Evolutionary conservation across 2,329 filamentous ascomycete species (phyloP).

Genomic region (Arthrinium phaeospermum): DNA sequence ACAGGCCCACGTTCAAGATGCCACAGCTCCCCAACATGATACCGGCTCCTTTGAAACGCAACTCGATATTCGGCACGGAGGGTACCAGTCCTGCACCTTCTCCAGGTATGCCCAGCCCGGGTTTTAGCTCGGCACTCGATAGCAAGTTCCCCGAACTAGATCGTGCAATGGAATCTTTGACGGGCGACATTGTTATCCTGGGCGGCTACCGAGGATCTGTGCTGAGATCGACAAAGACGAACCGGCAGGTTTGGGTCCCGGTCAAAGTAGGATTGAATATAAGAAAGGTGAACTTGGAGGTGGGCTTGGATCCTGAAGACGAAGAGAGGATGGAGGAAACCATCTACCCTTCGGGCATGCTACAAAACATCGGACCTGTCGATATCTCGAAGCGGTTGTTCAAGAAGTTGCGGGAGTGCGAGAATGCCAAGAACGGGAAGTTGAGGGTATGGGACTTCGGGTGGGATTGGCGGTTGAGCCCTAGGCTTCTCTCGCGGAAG

Average conservation of each 20-base stretch:
- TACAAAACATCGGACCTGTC: conserved; percentile 90
- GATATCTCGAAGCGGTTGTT: conserved; percentile 86
- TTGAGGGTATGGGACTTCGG: conserved; percentile 88
- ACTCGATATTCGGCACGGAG: conserved; percentile 32
- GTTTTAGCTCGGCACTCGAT: conserved; percentile 31
- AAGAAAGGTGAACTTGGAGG: conserved; percentile 88
- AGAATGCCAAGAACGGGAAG: conserved; percentile 73
- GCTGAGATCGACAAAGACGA: conserved; percentile 80
- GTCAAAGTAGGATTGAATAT: conserved; percentile 92
- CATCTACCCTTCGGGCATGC: conserved; percentile 86
- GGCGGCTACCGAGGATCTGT: conserved; percentile 92
- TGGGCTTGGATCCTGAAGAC: conserved; percentile 80
- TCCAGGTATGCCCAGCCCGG: conserved; percentile 26
- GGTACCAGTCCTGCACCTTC: conserved; percentile 25
- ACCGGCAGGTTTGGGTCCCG: conserved; percentile 92
- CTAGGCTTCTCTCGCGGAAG: conserved; percentile 72
- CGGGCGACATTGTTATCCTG: conserved; percentile 85
- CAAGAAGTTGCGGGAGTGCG: conserved; percentile 74
- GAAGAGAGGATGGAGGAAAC: conserved; percentile 82
- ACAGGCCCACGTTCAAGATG: conserved; percentile 77
- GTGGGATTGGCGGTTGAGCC: conserved; percentile 93
- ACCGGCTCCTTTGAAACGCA: conserved; percentile 38
- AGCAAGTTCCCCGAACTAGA: conserved; percentile 50
- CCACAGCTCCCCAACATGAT: conserved; percentile 64
- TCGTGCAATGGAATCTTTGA: conserved; percentile 68